phyloP scores from a whole-genome alignment of 257 asterid genomes.

The Solanum piurae region DNA sequence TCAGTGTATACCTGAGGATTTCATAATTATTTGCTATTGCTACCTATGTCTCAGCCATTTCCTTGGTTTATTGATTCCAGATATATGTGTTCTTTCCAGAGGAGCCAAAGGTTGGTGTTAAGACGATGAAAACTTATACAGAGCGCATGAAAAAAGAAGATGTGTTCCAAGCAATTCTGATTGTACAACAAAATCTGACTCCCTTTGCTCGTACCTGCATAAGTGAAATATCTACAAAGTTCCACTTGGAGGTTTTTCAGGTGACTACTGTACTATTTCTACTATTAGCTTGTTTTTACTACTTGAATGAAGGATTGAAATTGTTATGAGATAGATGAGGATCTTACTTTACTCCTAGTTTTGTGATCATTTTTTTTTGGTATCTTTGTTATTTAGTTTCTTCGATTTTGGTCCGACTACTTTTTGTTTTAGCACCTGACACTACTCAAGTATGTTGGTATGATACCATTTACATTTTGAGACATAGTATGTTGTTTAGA shows the following conservation, averaged over 20 bases:
- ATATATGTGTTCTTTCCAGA: conserved; percentile 84
- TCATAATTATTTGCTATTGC: not conserved
- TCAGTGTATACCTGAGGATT: not conserved
- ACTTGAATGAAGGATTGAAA: not conserved
- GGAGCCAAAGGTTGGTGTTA: conserved; percentile 77
- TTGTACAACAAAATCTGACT: conserved; percentile 78
- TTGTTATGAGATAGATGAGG: not conserved
- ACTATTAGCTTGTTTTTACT: not conserved
- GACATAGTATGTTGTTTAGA: not conserved
- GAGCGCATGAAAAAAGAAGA: conserved; percentile 75
- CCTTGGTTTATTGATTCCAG: conserved; percentile 26
- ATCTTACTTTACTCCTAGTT: not conserved
- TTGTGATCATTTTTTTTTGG: not conserved
- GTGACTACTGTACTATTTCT: conserved; percentile 13
- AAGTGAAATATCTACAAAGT: conserved; percentile 62
- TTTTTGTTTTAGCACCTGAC: not conserved
- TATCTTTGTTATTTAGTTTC: not conserved
- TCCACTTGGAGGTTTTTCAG: conserved; percentile 83
- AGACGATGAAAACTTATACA: conserved; percentile 65
- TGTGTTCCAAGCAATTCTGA: conserved; percentile 60
- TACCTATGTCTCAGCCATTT: not conserved
- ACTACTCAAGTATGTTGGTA: not conserved
- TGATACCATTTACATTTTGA: not conserved
- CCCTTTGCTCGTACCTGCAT: conserved; percentile 59
- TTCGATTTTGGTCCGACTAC: not conserved